These are phyloP conservation scores for Salix caprea DNA, from an alignment of 345 rosid species.

Conservation along the genomic window DNA sequence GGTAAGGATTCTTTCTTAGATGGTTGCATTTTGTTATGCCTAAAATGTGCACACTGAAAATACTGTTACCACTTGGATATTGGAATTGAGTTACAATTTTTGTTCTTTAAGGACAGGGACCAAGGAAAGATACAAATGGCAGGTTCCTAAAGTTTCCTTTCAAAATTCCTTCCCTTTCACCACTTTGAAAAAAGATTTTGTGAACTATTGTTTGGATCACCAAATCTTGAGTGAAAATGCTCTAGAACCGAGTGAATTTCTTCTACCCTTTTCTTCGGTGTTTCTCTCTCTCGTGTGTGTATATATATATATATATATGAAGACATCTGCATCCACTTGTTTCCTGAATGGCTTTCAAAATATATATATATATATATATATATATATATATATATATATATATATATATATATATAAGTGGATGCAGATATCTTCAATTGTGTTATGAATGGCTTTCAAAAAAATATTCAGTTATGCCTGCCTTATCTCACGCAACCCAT, in stretches of 20 bases:
- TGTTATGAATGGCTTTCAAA: not conserved
- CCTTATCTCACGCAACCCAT: not conserved
- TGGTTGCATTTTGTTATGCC: not conserved
- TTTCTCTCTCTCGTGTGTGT: not conserved
- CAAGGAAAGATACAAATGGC: not conserved
- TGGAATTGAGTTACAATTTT: not conserved
- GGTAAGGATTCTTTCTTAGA: conserved; percentile 28
- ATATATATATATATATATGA: no score
- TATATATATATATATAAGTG: no score
- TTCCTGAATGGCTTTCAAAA: no score
- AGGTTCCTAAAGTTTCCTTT: not conserved
- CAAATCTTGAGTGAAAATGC: not conserved
- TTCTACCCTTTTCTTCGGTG: not conserved
- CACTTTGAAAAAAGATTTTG: not conserved
- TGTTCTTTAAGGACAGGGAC: not conserved
- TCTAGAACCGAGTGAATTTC: not conserved
- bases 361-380: no score
- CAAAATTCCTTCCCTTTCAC: not conserved
- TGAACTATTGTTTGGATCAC: not conserved
- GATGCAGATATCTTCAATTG: not conserved
- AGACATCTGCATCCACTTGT: no score
- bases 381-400: no score
- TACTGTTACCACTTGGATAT: not conserved
- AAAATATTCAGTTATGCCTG: not conserved
- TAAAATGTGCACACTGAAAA: not conserved